Evolutionary conservation across 441 rosid species (phyloP).

Genomic region (Bruguiera hainesii): DNA sequence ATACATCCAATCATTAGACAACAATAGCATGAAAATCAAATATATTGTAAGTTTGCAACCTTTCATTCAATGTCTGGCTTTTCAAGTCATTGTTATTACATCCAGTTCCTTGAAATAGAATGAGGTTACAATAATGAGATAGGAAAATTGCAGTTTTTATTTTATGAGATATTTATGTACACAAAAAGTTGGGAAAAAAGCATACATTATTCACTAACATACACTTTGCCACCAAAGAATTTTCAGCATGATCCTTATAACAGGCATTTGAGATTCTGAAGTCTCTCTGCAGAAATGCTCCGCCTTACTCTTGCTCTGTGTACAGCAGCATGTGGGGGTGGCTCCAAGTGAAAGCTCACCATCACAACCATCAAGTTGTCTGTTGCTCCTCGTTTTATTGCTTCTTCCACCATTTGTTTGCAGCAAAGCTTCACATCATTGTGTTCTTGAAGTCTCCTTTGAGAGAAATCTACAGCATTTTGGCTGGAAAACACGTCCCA

Average conservation of each 20-base stretch:
- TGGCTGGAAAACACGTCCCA: slow-evolving; percentile 67
- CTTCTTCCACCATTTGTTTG: slow-evolving; percentile 58
- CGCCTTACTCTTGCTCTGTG: slow-evolving; percentile 38
- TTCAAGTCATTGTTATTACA: background rate
- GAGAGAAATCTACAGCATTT: slow-evolving; percentile 56
- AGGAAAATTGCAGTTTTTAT: background rate
- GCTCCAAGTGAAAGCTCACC: slow-evolving; percentile 56
- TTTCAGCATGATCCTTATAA: slow-evolving; percentile 30
- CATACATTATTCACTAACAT: slow-evolving; percentile 14
- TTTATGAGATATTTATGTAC: slow-evolving; percentile 1
- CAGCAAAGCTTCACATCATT: slow-evolving; percentile 58
- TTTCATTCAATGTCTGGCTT: background rate
- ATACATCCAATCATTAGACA: background rate
- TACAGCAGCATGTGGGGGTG: slow-evolving; percentile 38
- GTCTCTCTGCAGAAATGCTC: slow-evolving; percentile 61
- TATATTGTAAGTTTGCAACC: background rate
- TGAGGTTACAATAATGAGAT: background rate
- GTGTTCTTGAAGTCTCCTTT: slow-evolving; percentile 55
- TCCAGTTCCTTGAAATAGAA: background rate
- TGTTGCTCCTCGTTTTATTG: slow-evolving; percentile 40
- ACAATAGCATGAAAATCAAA: background rate
- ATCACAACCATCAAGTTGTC: slow-evolving; percentile 66
- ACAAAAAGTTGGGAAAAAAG: background rate
- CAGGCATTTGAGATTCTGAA: slow-evolving; percentile 37
- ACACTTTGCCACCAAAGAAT: slow-evolving; percentile 3